phyloP scores from a whole-genome alignment of 148 eudicot species.

The Camellia lanceoleosa region DNA sequence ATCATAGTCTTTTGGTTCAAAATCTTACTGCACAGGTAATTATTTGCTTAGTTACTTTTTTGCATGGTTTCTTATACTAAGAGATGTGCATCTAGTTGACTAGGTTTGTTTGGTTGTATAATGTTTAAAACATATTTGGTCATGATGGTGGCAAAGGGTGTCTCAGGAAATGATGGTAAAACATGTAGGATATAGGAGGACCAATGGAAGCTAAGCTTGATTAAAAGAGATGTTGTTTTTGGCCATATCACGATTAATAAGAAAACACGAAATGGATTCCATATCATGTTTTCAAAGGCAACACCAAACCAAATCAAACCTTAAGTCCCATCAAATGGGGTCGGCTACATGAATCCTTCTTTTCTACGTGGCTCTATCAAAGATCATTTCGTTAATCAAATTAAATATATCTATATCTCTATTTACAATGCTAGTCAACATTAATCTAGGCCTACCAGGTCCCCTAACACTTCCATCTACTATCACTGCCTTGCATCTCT shows the following conservation, averaged over 20 bases:
- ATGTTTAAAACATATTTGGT: background rate
- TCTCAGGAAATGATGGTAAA: background rate
- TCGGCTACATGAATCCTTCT: too few relatives aligned
- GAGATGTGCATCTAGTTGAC: background rate
- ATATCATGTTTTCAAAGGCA: too few relatives aligned
- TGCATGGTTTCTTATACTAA: background rate
- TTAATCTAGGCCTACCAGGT: too few relatives aligned
- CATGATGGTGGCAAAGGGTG: background rate
- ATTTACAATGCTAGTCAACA: too few relatives aligned
- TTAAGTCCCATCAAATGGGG: too few relatives aligned
- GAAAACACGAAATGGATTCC: too few relatives aligned
- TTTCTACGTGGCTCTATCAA: too few relatives aligned
- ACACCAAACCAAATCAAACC: too few relatives aligned
- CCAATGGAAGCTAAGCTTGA: background rate
- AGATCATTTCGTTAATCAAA: too few relatives aligned
- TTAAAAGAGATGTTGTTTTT: background rate
- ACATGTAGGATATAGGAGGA: background rate
- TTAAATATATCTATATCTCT: too few relatives aligned
- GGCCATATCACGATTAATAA: background rate
- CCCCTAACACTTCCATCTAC: too few relatives aligned
- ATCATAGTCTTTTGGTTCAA: slow-evolving; percentile 72
- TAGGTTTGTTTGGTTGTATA: background rate
- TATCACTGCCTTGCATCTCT: too few relatives aligned
- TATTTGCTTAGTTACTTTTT: background rate
- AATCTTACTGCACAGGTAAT: slow-evolving; percentile 86